phyloP scores from a whole-genome alignment of 805 yeast species.

The Yarrowia yakushimensis region DNA sequence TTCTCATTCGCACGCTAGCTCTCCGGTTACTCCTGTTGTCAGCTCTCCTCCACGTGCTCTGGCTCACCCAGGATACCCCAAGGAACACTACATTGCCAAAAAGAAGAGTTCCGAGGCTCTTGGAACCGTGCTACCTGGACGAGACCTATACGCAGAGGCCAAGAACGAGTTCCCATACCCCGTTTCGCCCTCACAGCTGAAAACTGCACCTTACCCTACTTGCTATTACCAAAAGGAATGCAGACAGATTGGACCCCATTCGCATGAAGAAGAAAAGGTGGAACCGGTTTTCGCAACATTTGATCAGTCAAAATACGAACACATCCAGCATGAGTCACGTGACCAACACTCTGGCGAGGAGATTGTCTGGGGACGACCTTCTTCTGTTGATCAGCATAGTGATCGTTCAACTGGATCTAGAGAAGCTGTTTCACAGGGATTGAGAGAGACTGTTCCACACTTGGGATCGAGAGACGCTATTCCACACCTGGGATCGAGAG shows the following conservation, averaged over 20 bases:
- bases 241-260: background rate
- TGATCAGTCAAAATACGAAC: background rate
- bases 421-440: background rate
- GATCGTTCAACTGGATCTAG: background rate
- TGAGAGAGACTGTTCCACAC: no score
- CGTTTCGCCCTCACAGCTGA: background rate
- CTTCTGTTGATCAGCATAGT: background rate
- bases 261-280: background rate
- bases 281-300: background rate
- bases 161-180: background rate
- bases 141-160: background rate
- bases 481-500: no score
- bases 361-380: background rate
- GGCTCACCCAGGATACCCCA: conserved; percentile 4
- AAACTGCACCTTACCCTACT: background rate
- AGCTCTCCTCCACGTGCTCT: background rate
- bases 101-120: background rate
- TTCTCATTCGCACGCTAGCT: background rate
- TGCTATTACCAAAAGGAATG: background rate
- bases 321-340: background rate
- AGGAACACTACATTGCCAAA: background rate
- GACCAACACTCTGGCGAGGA: background rate
- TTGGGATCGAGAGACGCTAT: no score
- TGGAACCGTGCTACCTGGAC: background rate
- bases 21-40: background rate